A percentile compares a stretch with the other conserved stretches of the same genome.
phyloP scores from a whole-genome alignment of 2,329 filamentous ascomycete species.

The Cytospora piceae region DNA sequence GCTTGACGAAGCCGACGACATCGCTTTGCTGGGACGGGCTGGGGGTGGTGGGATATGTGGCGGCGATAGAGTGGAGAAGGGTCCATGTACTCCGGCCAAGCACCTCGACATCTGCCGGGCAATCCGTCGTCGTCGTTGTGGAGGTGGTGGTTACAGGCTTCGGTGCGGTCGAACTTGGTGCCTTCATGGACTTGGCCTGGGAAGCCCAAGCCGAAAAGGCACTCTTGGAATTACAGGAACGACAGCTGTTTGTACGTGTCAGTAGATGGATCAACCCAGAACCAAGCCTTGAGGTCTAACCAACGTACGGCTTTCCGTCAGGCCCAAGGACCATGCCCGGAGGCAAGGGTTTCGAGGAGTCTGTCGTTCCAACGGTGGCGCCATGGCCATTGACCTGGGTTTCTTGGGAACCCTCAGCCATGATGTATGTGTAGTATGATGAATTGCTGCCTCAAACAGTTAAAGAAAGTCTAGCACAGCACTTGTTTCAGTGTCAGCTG shows the following conservation, averaged over 20 bases:
- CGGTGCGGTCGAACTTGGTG: constrained; percentile 40
- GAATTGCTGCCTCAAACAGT: not conserved
- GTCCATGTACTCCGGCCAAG: constrained; percentile 93
- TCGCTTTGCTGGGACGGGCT: constrained; percentile 72
- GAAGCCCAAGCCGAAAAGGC: constrained; percentile 65
- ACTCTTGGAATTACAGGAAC: constrained; percentile 68
- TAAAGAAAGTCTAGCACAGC: not conserved
- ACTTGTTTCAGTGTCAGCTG: constrained; percentile 12
- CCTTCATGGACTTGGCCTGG: constrained; percentile 51
- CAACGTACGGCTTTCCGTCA: constrained; percentile 80
- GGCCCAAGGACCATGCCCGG: constrained; percentile 77
- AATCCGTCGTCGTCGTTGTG: constrained; percentile 58
- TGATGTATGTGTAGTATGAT: constrained; percentile 30
- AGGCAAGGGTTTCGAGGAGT: constrained; percentile 59
- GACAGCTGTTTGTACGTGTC: constrained; percentile 62
- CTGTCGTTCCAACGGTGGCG: constrained; percentile 34
- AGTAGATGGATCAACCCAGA: not conserved
- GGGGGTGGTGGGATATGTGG: constrained; percentile 77
- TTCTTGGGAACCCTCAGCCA: constrained; percentile 45
- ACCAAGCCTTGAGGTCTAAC: not conserved
- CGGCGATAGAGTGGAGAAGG: constrained; percentile 87
- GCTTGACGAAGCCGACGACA: constrained; percentile 74
- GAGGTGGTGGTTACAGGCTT: constrained; percentile 39
- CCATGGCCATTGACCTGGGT: constrained; percentile 33
- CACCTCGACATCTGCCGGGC: constrained; percentile 85